These are phyloP conservation scores for Candida mesenterica DNA, from an alignment of 1,139 yeast genomes.

Conservation along the genomic window DNA sequence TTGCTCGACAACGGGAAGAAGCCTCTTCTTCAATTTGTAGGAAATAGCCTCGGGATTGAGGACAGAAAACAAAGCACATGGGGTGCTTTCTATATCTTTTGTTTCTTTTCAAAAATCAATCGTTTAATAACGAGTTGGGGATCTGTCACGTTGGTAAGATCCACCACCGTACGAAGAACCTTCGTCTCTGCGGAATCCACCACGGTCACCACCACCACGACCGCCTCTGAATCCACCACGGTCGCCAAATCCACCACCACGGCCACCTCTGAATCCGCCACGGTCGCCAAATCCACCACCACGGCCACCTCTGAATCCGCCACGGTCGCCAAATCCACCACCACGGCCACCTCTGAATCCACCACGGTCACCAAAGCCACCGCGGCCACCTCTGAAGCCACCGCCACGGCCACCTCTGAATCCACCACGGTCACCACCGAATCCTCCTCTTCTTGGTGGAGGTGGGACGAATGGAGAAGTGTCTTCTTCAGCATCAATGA, in stretches of 20 bases:
- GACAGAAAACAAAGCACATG: no score
- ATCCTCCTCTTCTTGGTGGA: slow-evolving; percentile 55
- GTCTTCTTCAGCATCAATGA: slow-evolving; percentile 72
- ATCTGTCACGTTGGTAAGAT: slow-evolving; percentile 55
- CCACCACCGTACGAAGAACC: slow-evolving; percentile 35
- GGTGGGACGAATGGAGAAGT: slow-evolving; percentile 75
- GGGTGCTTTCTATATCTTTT: no score
- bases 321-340: slow-evolving; percentile 35
- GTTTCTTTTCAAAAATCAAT: no score
- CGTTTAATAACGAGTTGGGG: slow-evolving; percentile 52
- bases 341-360: slow-evolving; percentile 33
- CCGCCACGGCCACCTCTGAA: slow-evolving; percentile 18
- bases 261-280: slow-evolving; percentile 39
- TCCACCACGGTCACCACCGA: slow-evolving; percentile 45
- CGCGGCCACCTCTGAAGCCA: slow-evolving; percentile 20
- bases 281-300: slow-evolving; percentile 38
- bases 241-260: slow-evolving; percentile 30
- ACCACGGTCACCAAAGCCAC: slow-evolving; percentile 28
- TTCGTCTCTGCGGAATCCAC: slow-evolving; percentile 36
- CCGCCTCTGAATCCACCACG: slow-evolving; percentile 25
- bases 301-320: slow-evolving; percentile 34
- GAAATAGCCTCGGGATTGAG: slow-evolving; percentile 13
- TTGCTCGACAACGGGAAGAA: slow-evolving; percentile 27
- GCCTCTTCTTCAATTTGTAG: not conserved
- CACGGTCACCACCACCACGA: slow-evolving; percentile 39